Evolutionary conservation across 2,329 filamentous ascomycete genomes (phyloP), one percentile per base, ranked within the genome.

Genomic region (Tolypocladium nubicola): DNA sequence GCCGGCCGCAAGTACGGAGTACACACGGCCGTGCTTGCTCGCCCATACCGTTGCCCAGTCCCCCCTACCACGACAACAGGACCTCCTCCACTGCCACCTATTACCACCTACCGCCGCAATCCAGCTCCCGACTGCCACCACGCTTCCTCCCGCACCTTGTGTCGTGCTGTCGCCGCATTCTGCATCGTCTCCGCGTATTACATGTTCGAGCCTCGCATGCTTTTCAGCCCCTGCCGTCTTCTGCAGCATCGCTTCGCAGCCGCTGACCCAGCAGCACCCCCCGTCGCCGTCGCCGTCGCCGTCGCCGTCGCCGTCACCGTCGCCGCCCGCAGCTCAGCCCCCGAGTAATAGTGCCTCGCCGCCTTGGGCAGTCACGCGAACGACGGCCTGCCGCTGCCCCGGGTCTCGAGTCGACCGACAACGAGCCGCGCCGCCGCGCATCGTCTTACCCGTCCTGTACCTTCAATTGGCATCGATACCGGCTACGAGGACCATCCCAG

Each of bases 391-490:
- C 11, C 35, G n/a, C 35, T 16, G 39, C 52, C 61, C 58, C 55
- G 26, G n/a, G 16, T 38, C 59, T 49, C 53, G 57, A 57, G 58
- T 60, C 59, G 58, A 55, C 55, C 57, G 54, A 54, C 61, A 61
- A 64, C 56, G 54, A 41, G 38, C 52, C 54, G 57, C 57, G 52
- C 38, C 59, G 49, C 45, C 58, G 57, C 65, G 61, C 67, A 54
- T 59, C 59, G 16, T 56, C 58, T 56, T 60, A 55, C 53, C 53
- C 56, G 45, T 41, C 38, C 33, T 53, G 30, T 58, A 50, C 56
- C 57, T 55, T 60, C 67, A 70, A 71, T 71, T 70, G 67, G 60
- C 60, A 60, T 61, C 60, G 55, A 62, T 61, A 60, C 55, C 56
- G 47, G 49, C 58, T 53, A 58, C 54, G 37, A 56, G 53, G 43